phyloP scores from a whole-genome alignment of 2,329 filamentous ascomycete genomes.

The Madurella fahalii region DNA sequence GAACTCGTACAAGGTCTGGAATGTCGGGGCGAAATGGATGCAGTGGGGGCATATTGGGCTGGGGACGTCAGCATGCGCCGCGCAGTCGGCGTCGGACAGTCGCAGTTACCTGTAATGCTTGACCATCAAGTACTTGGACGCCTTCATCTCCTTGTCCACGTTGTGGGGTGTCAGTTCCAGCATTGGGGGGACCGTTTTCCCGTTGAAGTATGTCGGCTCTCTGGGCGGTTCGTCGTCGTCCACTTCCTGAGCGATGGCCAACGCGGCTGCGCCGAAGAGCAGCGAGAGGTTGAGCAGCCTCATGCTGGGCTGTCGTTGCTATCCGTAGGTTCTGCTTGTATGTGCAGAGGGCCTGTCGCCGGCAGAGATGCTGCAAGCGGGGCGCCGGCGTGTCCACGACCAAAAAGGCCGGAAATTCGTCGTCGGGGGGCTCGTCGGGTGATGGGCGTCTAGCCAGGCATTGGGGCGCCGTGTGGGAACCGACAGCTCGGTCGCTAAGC shows the following conservation, averaged over 20 bases:
- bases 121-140: conserved; percentile 50
- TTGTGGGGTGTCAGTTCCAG: conserved; percentile 55
- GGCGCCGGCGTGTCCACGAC: background rate
- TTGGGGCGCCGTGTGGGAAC: conserved; percentile 10
- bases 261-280: conserved; percentile 43
- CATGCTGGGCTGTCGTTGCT: conserved; percentile 8
- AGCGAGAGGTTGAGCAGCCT: conserved; percentile 34
- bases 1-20: conserved; percentile 91
- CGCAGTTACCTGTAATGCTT: conserved; percentile 63
- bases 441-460: conserved; percentile 6
- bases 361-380: conserved; percentile 1
- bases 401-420: background rate
- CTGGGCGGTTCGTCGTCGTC: conserved; percentile 36
- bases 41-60: conserved; percentile 69
- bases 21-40: conserved; percentile 72
- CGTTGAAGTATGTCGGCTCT: conserved; percentile 60
- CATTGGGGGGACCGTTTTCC: conserved; percentile 61
- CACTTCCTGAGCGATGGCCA: conserved; percentile 35
- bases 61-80: conserved; percentile 25
- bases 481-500: conserved; percentile 8
- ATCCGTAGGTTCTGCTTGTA: background rate
- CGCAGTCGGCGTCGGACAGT: conserved; percentile 8
- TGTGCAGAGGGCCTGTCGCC: background rate
- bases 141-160: conserved; percentile 53
- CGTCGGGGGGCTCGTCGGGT: conserved; percentile 6